A percentile compares a stretch with the other conserved stretches of the same genome.
Evolutionary conservation across 257 asterid genomes (phyloP).

Genomic region (Linaria vulgaris): DNA sequence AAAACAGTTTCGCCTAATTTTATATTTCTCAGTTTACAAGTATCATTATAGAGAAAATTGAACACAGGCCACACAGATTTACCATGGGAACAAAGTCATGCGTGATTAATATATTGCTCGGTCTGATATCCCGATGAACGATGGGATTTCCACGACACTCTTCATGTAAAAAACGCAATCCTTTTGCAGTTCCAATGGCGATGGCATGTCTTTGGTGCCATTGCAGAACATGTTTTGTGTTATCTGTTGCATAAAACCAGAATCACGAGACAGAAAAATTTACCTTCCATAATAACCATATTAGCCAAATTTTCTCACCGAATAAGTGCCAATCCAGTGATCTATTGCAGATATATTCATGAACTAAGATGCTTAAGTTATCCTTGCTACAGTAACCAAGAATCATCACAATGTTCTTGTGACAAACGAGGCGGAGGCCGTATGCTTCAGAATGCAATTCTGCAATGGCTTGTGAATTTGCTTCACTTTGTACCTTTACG

Average conservation of each 20-base stretch:
- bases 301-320: slow-evolving; percentile 35
- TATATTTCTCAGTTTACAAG: too few species aligned
- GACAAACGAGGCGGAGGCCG: slow-evolving; percentile 51
- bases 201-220: slow-evolving; percentile 67
- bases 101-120: slow-evolving; percentile 59
- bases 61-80: slow-evolving; percentile 13
- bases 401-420: slow-evolving; percentile 63
- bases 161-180: slow-evolving; percentile 66
- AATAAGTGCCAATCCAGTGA: slow-evolving; percentile 79
- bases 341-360: slow-evolving; percentile 55
- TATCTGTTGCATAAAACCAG: slow-evolving; percentile 36
- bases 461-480: slow-evolving; percentile 38
- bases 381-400: slow-evolving; percentile 62
- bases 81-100: slow-evolving; percentile 67
- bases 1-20: not conserved
- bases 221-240: slow-evolving; percentile 39
- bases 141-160: slow-evolving; percentile 75
- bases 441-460: slow-evolving; percentile 50
- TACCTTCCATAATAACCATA: not conserved
- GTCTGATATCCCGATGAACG: slow-evolving; percentile 59
- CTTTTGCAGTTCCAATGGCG: slow-evolving; percentile 79
- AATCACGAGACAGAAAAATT: not conserved
- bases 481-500: slow-evolving; percentile 62
- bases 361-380: slow-evolving; percentile 50
- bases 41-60: too few species aligned